Percentiles rank a stretch among this genome's conserved stretches.
Evolutionary conservation across 441 rosid genomes (phyloP).

Genomic region (Erysimum cheiri): DNA sequence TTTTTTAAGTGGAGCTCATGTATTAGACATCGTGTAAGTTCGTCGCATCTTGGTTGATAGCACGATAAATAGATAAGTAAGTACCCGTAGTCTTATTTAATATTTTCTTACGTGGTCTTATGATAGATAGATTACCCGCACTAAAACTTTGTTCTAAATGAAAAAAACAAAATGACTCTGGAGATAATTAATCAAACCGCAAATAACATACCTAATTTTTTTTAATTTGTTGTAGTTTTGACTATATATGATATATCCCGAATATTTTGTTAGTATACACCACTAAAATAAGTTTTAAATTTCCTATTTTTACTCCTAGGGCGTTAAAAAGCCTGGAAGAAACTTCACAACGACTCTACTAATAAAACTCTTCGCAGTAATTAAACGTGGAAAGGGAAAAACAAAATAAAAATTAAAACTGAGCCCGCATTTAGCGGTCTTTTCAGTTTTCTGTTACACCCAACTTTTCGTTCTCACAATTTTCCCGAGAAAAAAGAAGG

Average conservation of each 20-base stretch:
- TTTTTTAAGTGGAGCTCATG: constrained; percentile 36
- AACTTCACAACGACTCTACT: constrained; percentile 36
- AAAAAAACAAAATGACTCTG: not conserved
- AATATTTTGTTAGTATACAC: constrained; percentile 1
- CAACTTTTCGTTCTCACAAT: constrained; percentile 27
- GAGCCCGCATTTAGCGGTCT: constrained; percentile 33
- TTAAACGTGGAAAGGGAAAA: not conserved
- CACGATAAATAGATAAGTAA: constrained; percentile 36
- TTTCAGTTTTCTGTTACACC: constrained; percentile 42
- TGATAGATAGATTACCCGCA: not conserved
- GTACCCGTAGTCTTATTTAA: constrained; percentile 4
- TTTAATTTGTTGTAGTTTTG: not conserved
- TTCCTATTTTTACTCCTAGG: constrained; percentile 4
- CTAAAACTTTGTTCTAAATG: not conserved
- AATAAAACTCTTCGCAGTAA: constrained; percentile 17
- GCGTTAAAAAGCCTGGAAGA: constrained; percentile 33
- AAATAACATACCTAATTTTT: not conserved
- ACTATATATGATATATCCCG: not conserved
- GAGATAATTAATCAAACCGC: constrained; percentile 2
- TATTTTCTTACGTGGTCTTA: not conserved
- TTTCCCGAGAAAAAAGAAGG: constrained; percentile 8
- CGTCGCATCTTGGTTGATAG: constrained; percentile 38
- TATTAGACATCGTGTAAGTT: constrained; percentile 36
- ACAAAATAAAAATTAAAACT: not conserved
- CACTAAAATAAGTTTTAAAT: not conserved